Conservation (phyloP, 768 basidiomycete genomes). For the Termitomyces heimii region DNA sequence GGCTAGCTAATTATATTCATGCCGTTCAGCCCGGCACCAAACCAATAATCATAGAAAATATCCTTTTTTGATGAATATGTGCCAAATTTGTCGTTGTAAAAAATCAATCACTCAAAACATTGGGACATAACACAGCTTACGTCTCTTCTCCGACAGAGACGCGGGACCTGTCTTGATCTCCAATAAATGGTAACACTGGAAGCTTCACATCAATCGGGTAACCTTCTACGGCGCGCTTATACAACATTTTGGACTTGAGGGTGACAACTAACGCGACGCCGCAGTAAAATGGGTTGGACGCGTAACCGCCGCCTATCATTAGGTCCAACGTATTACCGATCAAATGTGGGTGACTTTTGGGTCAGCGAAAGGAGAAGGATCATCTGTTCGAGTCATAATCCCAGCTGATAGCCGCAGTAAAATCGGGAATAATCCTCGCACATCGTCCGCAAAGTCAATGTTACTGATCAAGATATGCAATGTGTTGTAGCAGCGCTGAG, state of each 20-base stretch:
- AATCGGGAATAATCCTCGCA: slow-evolving; percentile 11
- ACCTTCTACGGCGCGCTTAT: slow-evolving; percentile 10
- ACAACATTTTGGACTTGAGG: slow-evolving; percentile 8
- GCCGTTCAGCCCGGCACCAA: background rate
- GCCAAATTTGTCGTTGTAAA: background rate
- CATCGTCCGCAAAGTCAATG: slow-evolving; percentile 6
- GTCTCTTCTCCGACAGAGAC: slow-evolving; percentile 10
- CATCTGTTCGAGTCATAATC: slow-evolving; percentile 8
- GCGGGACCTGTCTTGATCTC: background rate
- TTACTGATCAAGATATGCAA: slow-evolving; percentile 6
- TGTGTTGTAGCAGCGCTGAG: slow-evolving; percentile 2
- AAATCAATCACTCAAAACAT: slow-evolving; percentile 2
- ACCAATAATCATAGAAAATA: background rate
- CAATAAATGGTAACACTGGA: background rate
- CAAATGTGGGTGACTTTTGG: slow-evolving; percentile 5
- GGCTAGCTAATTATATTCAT: background rate
- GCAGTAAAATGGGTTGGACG: slow-evolving; percentile 1
- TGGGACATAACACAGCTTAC: slow-evolving; percentile 9
- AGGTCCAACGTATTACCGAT: slow-evolving; percentile 3
- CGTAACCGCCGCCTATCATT: slow-evolving; percentile 1
- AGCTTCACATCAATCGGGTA: slow-evolving; percentile 11
- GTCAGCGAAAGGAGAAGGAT: slow-evolving; percentile 6
- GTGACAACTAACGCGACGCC: slow-evolving; percentile 9
- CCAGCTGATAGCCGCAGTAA: slow-evolving; percentile 14
- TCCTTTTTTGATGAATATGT: background rate